phyloP scores from a whole-genome alignment of 805 yeast species.

The Cyberlindnera xylosilytica region DNA sequence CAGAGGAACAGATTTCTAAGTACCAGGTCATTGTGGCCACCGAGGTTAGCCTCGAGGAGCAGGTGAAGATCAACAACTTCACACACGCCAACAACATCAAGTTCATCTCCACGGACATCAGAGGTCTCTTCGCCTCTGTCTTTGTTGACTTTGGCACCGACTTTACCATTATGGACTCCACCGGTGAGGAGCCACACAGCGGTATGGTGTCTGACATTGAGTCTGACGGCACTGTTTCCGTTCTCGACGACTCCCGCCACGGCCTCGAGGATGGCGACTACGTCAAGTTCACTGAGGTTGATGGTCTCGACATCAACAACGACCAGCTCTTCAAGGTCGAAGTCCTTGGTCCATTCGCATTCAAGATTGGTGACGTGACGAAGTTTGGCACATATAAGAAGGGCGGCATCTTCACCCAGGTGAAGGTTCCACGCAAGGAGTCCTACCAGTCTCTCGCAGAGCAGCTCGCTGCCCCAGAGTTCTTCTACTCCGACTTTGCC shows the following conservation, averaged over 20 bases:
- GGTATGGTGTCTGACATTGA: slow-evolving; percentile 93
- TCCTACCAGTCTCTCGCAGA: slow-evolving; percentile 60
- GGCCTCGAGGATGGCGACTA: slow-evolving; percentile 90
- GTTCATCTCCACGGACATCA: slow-evolving; percentile 75
- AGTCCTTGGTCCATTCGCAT: slow-evolving; percentile 94
- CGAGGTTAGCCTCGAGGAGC: slow-evolving; percentile 66
- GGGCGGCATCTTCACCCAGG: slow-evolving; percentile 92
- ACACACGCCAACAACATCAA: slow-evolving; percentile 74
- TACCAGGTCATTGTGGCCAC: slow-evolving; percentile 88
- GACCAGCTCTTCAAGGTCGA: slow-evolving; percentile 72
- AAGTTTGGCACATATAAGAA: slow-evolving; percentile 64
- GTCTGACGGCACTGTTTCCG: slow-evolving; percentile 84
- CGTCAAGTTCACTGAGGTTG: slow-evolving; percentile 82
- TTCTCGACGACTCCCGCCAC: slow-evolving; percentile 88
- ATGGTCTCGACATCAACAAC: slow-evolving; percentile 76
- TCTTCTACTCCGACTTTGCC: slow-evolving; percentile 80
- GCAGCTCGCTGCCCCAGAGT: slow-evolving; percentile 78
- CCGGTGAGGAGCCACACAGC: slow-evolving; percentile 87
- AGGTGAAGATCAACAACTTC: slow-evolving; percentile 67
- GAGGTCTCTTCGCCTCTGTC: slow-evolving; percentile 84
- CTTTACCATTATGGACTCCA: slow-evolving; percentile 77
- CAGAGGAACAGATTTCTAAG: slow-evolving; percentile 48
- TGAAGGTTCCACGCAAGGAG: slow-evolving; percentile 71
- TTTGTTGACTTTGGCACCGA: slow-evolving; percentile 88
- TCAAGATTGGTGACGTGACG: slow-evolving; percentile 55